phyloP scores from a whole-genome alignment of 2,329 filamentous ascomycete genomes.

The Penicillium sp. region DNA sequence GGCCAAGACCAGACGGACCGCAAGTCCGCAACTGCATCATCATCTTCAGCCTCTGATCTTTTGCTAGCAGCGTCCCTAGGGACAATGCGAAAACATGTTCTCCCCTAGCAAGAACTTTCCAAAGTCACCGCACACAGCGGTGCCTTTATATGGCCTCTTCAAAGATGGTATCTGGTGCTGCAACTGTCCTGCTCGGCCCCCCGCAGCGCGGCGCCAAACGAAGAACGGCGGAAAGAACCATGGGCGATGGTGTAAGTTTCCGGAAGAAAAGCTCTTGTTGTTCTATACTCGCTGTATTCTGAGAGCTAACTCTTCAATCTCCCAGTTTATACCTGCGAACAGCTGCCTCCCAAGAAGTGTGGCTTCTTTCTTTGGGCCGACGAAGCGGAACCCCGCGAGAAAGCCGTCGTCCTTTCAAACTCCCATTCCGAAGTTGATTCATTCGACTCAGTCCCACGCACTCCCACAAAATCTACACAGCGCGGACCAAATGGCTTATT shows the following conservation, averaged over 20 bases:
- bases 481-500: conserved; percentile 26
- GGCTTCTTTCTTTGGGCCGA: conserved; percentile 64
- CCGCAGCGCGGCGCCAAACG: conserved; percentile 57
- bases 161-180: conserved; percentile 53
- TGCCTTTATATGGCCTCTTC: conserved; percentile 41
- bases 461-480: conserved; percentile 13
- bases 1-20: not conserved
- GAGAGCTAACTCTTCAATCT: not conserved
- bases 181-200: conserved; percentile 57
- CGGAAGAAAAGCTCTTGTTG: not conserved
- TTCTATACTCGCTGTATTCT: not conserved
- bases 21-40: not conserved
- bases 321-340: conserved; percentile 60
- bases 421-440: conserved; percentile 48
- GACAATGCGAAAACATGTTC: conserved; percentile 17
- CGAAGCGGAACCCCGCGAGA: conserved; percentile 58
- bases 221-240: conserved; percentile 61
- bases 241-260: conserved; percentile 53
- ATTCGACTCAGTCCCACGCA: conserved; percentile 15
- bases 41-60: not conserved
- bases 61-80: not conserved
- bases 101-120: conserved; percentile 24
- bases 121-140: conserved; percentile 23
- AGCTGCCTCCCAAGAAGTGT: conserved; percentile 51
- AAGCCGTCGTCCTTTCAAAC: conserved; percentile 51